Evolutionary conservation across 108 stramenopile genomes (phyloP), one percentile per base, ranked within the genome.

Genomic region (Cyclotella cryptica): DNA sequence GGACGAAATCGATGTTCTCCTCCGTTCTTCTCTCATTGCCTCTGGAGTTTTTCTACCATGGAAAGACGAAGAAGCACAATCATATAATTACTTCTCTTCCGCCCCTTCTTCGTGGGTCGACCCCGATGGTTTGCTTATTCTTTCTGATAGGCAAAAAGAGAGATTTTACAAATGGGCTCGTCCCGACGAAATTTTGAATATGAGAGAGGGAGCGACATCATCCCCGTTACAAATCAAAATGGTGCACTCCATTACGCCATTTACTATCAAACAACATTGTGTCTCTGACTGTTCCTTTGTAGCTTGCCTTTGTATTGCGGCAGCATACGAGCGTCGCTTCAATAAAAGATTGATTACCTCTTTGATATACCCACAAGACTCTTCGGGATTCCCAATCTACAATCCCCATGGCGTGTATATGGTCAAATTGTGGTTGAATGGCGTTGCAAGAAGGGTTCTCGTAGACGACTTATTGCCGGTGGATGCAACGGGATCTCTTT

Each of bases 231-330:
- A 66, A 59, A 67, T 83, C 57, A 57, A 67, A 12, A 89, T 92
- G 89, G 79, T 90, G 17, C 24, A 71, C 22, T 69, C 75, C 17
- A 83, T 93, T 40, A 80, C 84, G 27, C 91, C 93, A 1, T 87
- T 84, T 60, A 83, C 85, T 11, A 92, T 96, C 77, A 79, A 82
- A 57, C 96, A 98, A 74, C 79, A 95, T 62, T 84, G 86, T 30
- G 95, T 98, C 15, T 87, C 94, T 17, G 96, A 97, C 74, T 98
- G 98, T 79, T 91, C 90, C 78, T 97, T 97, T 81, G 90, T 98
- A 69, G 94, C 94, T 7, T 90, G 89, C 26, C 83, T 98, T 11
- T 96, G 96, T 71, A 89, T 97, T 18, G 88, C 90, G n/a, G 92
- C 96, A 22, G 85, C 83, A 13, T 93, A 88, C 45, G 96, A 98